phyloP scores from a whole-genome alignment of 1,284 basidiomycete genomes.

The Apiotrichum laibachii region DNA sequence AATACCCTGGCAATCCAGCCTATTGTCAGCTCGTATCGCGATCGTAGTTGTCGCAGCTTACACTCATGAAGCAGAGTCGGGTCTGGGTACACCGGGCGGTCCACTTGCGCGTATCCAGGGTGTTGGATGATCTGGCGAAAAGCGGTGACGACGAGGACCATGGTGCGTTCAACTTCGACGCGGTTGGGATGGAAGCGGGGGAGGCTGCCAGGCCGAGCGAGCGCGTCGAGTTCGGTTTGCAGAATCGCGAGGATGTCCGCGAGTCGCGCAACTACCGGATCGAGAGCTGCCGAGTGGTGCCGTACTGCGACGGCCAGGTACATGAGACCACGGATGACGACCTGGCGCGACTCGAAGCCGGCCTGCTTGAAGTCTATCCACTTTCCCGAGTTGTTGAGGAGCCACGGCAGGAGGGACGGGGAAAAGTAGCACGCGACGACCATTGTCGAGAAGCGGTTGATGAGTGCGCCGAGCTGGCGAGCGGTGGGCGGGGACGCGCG shows the following conservation, averaged over 20 bases:
- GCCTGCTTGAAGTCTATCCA: conserved; percentile 61
- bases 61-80: conserved; percentile 61
- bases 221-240: conserved; percentile 58
- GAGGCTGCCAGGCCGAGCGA: neutral
- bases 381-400: conserved; percentile 54
- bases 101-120: conserved; percentile 7
- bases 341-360: conserved; percentile 66
- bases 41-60: conserved; percentile 49
- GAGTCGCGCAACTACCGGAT: conserved; percentile 66
- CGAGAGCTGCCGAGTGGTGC: conserved; percentile 60
- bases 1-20: conserved; percentile 66
- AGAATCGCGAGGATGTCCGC: conserved; percentile 62
- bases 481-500: conserved; percentile 58
- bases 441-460: conserved; percentile 79
- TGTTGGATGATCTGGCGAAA: conserved; percentile 60
- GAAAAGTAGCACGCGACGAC: conserved; percentile 74
- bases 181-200: conserved; percentile 19
- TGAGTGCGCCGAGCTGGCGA: conserved; percentile 71
- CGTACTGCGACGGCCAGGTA: conserved; percentile 68
- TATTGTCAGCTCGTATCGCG: conserved; percentile 32
- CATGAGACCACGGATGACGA: conserved; percentile 74
- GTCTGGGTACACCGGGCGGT: conserved; percentile 61
- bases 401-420: conserved; percentile 57
- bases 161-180: conserved; percentile 45
- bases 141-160: conserved; percentile 61